These are phyloP conservation scores for Penicillium paxilli DNA, from an alignment of 495 filamentous ascomycete genomes.

Conservation along the genomic window DNA sequence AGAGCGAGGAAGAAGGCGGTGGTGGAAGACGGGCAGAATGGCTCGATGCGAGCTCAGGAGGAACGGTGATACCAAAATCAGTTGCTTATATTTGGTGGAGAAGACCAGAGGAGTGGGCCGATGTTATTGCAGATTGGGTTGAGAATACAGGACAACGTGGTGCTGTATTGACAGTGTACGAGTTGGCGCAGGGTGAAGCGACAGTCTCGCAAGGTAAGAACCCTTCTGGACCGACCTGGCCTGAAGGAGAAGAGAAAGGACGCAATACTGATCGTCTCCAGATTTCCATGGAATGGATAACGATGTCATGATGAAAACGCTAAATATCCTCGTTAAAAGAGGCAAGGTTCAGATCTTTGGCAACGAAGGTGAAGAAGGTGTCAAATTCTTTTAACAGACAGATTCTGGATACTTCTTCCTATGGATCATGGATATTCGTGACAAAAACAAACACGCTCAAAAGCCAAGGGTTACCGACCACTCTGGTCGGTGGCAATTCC, in stretches of 20 bases:
- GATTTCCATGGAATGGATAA: conserved; percentile 88
- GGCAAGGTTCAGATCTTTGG: conserved; percentile 95
- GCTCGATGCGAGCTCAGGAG: conserved; percentile 39
- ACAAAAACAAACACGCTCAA: conserved; percentile 22
- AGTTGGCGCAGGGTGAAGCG: conserved; percentile 67
- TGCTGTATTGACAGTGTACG: conserved; percentile 74
- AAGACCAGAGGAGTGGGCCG: conserved; percentile 74
- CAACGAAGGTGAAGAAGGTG: conserved; percentile 76
- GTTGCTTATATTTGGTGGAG: conserved; percentile 69
- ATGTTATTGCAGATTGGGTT: conserved; percentile 61
- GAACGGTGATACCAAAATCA: conserved; percentile 28
- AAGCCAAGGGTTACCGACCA: too few relatives aligned
- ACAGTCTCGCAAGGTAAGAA: conserved; percentile 57
- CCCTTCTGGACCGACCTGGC: not conserved
- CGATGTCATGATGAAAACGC: conserved; percentile 74
- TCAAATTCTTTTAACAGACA: conserved; percentile 84
- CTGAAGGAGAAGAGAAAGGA: not conserved
- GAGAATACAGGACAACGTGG: conserved; percentile 74
- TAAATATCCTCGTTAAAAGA: conserved; percentile 77
- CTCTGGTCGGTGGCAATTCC: too few relatives aligned
- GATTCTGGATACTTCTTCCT: not conserved
- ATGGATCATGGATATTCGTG: conserved; percentile 29
- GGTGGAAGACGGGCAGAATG: conserved; percentile 66
- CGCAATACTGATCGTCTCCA: conserved; percentile 32
- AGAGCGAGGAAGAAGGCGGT: conserved; percentile 58